Evolutionary conservation across 2,329 filamentous ascomycete genomes (phyloP), one percentile per base, ranked within the genome.

Genomic region (Pestalotiopsis sp.): DNA sequence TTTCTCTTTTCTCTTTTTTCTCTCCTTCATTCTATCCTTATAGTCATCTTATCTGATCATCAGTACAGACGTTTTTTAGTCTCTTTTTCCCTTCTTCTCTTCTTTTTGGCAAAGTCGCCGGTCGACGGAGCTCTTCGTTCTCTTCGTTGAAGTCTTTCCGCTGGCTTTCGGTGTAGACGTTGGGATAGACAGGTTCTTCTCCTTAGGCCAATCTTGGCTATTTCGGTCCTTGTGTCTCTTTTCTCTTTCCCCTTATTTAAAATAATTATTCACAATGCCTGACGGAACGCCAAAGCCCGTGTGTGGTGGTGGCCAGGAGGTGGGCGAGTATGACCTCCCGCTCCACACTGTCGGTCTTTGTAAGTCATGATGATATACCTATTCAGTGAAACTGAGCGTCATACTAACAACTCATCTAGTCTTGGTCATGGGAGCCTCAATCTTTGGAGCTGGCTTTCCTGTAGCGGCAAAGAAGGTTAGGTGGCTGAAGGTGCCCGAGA

Each of bases 401-500:
- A 58, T n/a, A 12, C 25, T 39, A 36, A 27, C n/a, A 39, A 39
- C 12, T 41, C 25, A 27, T 59, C 20, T 60, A 83, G 82, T 83
- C 65, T 69, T 83, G 70, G 82, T 84, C 39, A 70, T 84, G 66
- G 69, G 64, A 12, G 79, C 79, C 55, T 84, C 82, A 3, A 77
- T 80, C 55, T 77, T 82, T 64, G 82, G 85, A 36, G 84, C 83
- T 71, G 85, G 85, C 2, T 87, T 87, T 68, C 85, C 85, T 4
- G 85, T 87, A 7, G 80, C 82, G 3, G 84, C 84, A 3, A 86
- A 86, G 78, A 89, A 88, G 76, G 79, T 90, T 72, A 85, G 79
- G 67, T 87, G 86, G 84, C 79, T 90, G 74, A 88, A 86, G 77
- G 85, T 89, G 9, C 86, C 87, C 0, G 80, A 85, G 1, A 85